phyloP scores from a whole-genome alignment of 2,329 filamentous ascomycete genomes.

The Colletotrichum sp. region DNA sequence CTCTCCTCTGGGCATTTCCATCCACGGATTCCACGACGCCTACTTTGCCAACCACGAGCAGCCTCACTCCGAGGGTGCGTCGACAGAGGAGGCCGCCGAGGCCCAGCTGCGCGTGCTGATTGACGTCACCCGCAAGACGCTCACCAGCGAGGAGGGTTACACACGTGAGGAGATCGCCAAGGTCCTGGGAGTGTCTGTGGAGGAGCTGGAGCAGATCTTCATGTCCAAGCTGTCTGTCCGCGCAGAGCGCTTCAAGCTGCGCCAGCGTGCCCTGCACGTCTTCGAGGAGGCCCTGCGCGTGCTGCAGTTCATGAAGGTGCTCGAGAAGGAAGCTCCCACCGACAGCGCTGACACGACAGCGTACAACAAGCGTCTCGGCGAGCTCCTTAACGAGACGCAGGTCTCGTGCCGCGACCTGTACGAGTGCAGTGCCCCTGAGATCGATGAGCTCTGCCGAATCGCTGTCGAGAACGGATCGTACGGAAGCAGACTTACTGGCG shows the following conservation, averaged over 20 bases:
- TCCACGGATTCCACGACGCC: slow-evolving; percentile 85
- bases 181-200: slow-evolving; percentile 70
- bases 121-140: slow-evolving; percentile 69
- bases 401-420: slow-evolving; percentile 85
- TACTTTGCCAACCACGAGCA: slow-evolving; percentile 68
- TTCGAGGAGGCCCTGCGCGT: slow-evolving; percentile 90
- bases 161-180: slow-evolving; percentile 83
- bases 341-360: slow-evolving; percentile 54
- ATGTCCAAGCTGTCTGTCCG: slow-evolving; percentile 89
- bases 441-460: slow-evolving; percentile 87
- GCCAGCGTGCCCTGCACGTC: slow-evolving; percentile 88
- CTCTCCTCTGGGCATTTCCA: slow-evolving; percentile 80
- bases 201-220: slow-evolving; percentile 77
- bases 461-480: slow-evolving; percentile 80
- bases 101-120: slow-evolving; percentile 79
- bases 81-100: slow-evolving; percentile 33
- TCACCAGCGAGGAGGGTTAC: slow-evolving; percentile 83
- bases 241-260: slow-evolving; percentile 85
- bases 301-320: slow-evolving; percentile 78
- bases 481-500: slow-evolving; percentile 87
- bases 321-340: slow-evolving; percentile 57
- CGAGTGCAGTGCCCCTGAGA: slow-evolving; percentile 89
- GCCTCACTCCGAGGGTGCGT: slow-evolving; percentile 28
- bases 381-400: slow-evolving; percentile 88
- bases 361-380: slow-evolving; percentile 75